Percentiles rank a stretch among this genome's conserved stretches.
phyloP scores from a whole-genome alignment of 495 filamentous ascomycete species.

The Neohortaea acidophila region DNA sequence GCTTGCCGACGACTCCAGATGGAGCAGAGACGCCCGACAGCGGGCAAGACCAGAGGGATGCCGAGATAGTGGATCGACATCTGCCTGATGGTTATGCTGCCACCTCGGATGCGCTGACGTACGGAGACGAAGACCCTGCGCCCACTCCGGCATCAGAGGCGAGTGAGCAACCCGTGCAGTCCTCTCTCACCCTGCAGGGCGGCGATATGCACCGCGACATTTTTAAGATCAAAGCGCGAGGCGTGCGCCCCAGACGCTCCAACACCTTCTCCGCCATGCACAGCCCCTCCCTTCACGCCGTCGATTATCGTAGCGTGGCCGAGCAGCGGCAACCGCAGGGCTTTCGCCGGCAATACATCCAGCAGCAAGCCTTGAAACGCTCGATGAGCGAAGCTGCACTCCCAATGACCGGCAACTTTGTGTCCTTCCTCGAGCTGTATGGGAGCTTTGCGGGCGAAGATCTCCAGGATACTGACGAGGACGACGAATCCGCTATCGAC shows the following conservation, averaged over 20 bases:
- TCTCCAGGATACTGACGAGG: slow-evolving; percentile 36
- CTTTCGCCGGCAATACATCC: slow-evolving; percentile 45
- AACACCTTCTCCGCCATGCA: slow-evolving; percentile 39
- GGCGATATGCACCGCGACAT: slow-evolving; percentile 55
- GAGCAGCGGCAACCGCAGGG: slow-evolving; percentile 44
- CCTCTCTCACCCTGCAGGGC: slow-evolving; percentile 47
- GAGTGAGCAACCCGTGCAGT: slow-evolving; percentile 26
- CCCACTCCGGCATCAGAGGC: background rate
- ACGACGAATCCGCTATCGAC: slow-evolving; percentile 36
- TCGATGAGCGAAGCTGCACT: slow-evolving; percentile 29
- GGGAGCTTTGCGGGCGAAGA: slow-evolving; percentile 60
- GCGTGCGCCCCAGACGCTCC: slow-evolving; percentile 35
- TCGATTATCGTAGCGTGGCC: slow-evolving; percentile 20
- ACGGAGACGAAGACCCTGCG: background rate
- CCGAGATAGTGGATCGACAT: slow-evolving; percentile 17
- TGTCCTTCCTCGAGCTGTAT: slow-evolving; percentile 54
- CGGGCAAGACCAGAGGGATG: slow-evolving; percentile 10
- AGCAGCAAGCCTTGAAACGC: slow-evolving; percentile 28
- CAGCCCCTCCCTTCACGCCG: slow-evolving; percentile 1
- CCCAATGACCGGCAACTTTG: slow-evolving; percentile 48
- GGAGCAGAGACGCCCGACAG: slow-evolving; percentile 16
- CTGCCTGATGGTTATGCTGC: slow-evolving; percentile 17
- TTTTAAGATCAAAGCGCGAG: slow-evolving; percentile 33
- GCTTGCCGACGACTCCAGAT: too few species aligned
- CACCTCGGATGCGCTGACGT: slow-evolving; percentile 6